Evolutionary conservation across 345 rosid genomes (phyloP).

Genomic region (Eucalyptus sp.): DNA sequence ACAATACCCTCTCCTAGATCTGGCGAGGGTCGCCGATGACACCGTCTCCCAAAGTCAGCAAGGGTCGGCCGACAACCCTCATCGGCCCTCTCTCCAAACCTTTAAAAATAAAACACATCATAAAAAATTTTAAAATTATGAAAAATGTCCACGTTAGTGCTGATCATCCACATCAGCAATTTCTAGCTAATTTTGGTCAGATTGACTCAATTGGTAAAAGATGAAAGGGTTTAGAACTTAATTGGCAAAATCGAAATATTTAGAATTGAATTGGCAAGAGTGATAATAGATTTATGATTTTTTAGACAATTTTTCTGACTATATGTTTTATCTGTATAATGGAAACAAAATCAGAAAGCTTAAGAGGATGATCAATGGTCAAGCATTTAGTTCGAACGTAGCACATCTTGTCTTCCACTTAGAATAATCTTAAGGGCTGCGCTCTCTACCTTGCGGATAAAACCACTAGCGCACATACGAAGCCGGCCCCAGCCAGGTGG

Average conservation of each 20-base stretch:
- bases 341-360: not conserved
- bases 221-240: fast-evolving
- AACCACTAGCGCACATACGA: not conserved
- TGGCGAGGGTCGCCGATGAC: no score
- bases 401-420: not conserved
- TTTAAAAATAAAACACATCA: no score
- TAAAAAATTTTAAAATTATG: no score
- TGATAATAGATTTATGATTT: no score
- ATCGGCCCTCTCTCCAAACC: no score
- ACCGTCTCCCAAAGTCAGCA: fast-evolving
- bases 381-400: not conserved
- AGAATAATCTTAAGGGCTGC: not conserved
- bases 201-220: no score
- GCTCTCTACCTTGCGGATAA: not conserved
- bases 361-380: not conserved
- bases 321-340: not conserved
- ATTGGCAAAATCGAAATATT: fast-evolving
- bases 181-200: fast-evolving
- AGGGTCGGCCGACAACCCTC: no score
- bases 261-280: no score
- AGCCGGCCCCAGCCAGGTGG: not conserved
- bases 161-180: fast-evolving
- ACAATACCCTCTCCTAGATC: fast-evolving
- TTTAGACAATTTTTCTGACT: fast-evolving
- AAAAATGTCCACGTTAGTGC: no score